These are phyloP conservation scores for Platanthera zijinensis DNA, from an alignment of 106 monocot species.

Conservation along the genomic window DNA sequence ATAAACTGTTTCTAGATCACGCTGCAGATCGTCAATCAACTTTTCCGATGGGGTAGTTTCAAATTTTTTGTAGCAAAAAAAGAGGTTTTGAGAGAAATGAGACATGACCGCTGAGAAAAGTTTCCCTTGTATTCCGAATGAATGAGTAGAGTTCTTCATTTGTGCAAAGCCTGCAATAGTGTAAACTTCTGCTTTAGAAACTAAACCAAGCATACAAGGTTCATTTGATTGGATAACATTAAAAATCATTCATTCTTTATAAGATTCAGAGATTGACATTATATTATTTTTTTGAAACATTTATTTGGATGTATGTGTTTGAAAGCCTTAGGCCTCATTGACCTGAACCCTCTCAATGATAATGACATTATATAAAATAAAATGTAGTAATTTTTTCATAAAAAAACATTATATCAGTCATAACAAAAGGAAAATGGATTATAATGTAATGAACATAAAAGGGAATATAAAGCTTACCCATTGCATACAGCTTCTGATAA, in stretches of 20 bases:
- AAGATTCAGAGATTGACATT: background rate
- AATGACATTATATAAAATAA: background rate
- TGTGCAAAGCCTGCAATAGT: conserved; percentile 49
- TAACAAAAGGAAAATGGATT: background rate
- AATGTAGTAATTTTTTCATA: background rate
- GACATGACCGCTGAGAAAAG: conserved; percentile 32
- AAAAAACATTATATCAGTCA: background rate
- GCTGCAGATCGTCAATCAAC: conserved; percentile 55
- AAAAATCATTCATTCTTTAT: background rate
- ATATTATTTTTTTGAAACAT: background rate
- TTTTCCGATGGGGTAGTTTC: conserved; percentile 27
- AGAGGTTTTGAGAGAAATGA: conserved; percentile 44
- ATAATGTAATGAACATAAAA: background rate
- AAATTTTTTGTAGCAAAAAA: conserved; percentile 22
- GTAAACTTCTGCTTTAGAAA: background rate
- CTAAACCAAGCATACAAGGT: background rate
- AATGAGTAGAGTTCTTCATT: conserved; percentile 42
- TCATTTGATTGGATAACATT: background rate
- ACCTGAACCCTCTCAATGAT: background rate
- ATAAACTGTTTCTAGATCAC: conserved; percentile 65
- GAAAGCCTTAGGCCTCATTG: background rate
- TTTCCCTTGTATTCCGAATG: conserved; percentile 26
- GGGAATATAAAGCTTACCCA: conserved; percentile 39
- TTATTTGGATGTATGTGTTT: background rate
- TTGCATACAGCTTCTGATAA: conserved; percentile 94